Conservation (phyloP, 1,139 yeast species). For the Geotrichum carabidarum region DNA sequence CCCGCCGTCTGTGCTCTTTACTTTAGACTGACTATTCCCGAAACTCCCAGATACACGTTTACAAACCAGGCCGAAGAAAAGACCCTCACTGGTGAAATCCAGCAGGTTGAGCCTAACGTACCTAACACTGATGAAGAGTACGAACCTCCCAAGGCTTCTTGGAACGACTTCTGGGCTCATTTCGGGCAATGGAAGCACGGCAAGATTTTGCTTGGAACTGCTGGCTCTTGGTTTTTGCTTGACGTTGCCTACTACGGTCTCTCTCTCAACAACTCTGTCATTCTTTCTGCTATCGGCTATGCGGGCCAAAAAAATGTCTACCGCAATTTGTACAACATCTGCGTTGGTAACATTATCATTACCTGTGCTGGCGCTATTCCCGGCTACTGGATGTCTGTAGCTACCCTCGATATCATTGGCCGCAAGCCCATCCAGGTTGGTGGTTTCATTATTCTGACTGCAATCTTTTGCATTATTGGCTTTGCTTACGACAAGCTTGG, state of each 20-base stretch:
- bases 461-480: conserved; percentile 56
- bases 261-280: conserved; percentile 75
- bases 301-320: conserved; percentile 66
- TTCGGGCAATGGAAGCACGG: conserved; percentile 83
- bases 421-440: conserved; percentile 57
- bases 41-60: conserved; percentile 82
- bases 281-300: conserved; percentile 80
- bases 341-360: conserved; percentile 51
- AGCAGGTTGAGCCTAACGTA: conserved; percentile 32
- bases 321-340: conserved; percentile 55
- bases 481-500: conserved; percentile 49
- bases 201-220: conserved; percentile 84
- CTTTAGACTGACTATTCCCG: conserved; percentile 89
- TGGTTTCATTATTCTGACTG: conserved; percentile 56
- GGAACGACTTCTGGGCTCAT: conserved; percentile 45
- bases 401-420: conserved; percentile 56
- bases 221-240: conserved; percentile 93
- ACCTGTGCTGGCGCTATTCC: conserved; percentile 60
- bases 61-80: conserved; percentile 62
- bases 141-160: conserved; percentile 46
- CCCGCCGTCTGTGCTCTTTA: conserved; percentile 80
- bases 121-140: conserved; percentile 20
- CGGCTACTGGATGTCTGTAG: conserved; percentile 60
- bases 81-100: conserved; percentile 45
- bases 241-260: conserved; percentile 93